Evolutionary conservation across 495 filamentous ascomycete species (phyloP), one percentile per base, ranked within the genome.

Genomic region (Talaromyces stipitatus): DNA sequence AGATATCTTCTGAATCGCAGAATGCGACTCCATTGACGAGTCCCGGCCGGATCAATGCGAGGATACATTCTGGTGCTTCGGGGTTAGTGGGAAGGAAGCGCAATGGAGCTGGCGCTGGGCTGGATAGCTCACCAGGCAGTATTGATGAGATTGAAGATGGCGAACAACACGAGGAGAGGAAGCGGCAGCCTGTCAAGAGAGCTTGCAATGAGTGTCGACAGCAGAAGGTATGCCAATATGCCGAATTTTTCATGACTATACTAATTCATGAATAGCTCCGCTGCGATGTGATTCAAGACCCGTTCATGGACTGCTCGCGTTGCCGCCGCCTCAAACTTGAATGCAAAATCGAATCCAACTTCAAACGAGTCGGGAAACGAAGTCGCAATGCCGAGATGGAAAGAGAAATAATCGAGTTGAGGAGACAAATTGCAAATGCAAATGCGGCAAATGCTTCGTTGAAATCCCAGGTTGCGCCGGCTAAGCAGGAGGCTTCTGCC

Each of bases 141-240:
- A 72, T 78, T 27, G 86, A 89, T 54, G 84, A 84, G 59, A 80
- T 82, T 70, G 84, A 83, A 41, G 84, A 85, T 51, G 75, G 62
- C 30, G 77, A 83, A 16, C 71, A 70, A 22, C 78, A 78, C 20
- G 79, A 79, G 58, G 81, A 87, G 62, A 81, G 80, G 72, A 82
- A 82, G 66, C 77, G 84, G 58, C 83, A 85, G 56, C 88, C 87
- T 11, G 86, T 91, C 46, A 95, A 95, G 72, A 82, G 90, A 58
- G 91, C 91, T 14, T 96, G 91, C 69, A 96, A 97, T 72, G 90
- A 97, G 68, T 97, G 92, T 70, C 83, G 91, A 36, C 92, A 97
- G 70, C 91, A 96, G 71, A 96, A 97, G 81, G 90, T 92, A 64
- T 60, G 76, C 54, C 5, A 4, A 18, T 29, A 18, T 1, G 4